Conservation (phyloP, 768 basidiomycete genomes). For the Pulveroboletus sp. region DNA sequence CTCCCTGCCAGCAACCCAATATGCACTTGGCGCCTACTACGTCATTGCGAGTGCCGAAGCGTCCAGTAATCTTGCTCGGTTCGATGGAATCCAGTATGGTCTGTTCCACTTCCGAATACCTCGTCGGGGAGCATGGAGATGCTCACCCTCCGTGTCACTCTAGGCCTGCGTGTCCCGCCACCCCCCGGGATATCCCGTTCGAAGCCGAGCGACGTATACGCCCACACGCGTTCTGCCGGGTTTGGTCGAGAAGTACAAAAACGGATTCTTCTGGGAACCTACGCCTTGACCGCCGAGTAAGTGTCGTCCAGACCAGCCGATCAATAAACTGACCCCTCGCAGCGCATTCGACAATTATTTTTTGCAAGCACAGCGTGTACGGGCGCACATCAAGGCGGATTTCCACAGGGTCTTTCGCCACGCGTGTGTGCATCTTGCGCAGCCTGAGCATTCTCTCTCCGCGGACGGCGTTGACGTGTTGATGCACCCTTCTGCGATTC, state of each 20-base stretch:
- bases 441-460: background rate
- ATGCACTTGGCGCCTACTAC: conserved; percentile 91
- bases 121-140: background rate
- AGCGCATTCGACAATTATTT: conserved; percentile 98
- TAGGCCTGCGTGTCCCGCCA: conserved; percentile 51
- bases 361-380: conserved; percentile 84
- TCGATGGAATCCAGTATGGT: conserved; percentile 88
- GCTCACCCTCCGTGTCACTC: too few species aligned
- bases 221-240: conserved; percentile 60
- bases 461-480: conserved; percentile 68
- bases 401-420: conserved; percentile 68
- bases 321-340: too few species aligned
- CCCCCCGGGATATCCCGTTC: conserved; percentile 40
- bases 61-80: conserved; percentile 86
- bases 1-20: conserved; percentile 63
- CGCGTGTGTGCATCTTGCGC: conserved; percentile 46
- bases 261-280: conserved; percentile 86
- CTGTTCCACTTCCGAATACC: conserved; percentile 13
- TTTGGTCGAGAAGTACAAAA: conserved; percentile 87
- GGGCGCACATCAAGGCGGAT: conserved; percentile 67
- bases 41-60: conserved; percentile 95
- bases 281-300: conserved; percentile 89
- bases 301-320: too few species aligned
- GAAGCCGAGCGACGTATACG: conserved; percentile 58
- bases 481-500: conserved; percentile 83